These are phyloP conservation scores for Cinnamomum chago DNA, from an alignment of 164 flowering plant genomes.

Conservation along the genomic window DNA sequence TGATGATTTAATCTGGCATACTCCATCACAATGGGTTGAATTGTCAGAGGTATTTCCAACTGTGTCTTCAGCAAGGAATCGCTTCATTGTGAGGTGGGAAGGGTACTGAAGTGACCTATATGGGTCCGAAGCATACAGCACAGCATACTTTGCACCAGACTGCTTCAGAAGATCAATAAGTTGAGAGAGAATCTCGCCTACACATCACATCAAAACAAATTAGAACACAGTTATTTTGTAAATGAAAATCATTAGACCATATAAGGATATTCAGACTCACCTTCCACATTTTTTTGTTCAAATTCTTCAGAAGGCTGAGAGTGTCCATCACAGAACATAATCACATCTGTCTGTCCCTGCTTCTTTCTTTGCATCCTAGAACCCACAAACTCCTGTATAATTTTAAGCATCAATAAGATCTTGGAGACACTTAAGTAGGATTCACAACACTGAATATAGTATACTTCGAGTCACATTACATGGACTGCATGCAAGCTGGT, in stretches of 20 bases:
- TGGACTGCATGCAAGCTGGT: slow-evolving; percentile 47
- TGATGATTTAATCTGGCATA: slow-evolving; percentile 78
- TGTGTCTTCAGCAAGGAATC: slow-evolving; percentile 64
- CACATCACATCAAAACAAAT: slow-evolving; percentile 20
- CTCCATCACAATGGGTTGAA: slow-evolving; percentile 62
- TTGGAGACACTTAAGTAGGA: too few species aligned
- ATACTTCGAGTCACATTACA: slow-evolving; percentile 32
- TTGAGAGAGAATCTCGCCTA: slow-evolving; percentile 60
- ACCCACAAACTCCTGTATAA: slow-evolving; percentile 52
- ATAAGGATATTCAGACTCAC: slow-evolving; percentile 28
- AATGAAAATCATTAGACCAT: too few species aligned
- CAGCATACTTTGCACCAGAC: slow-evolving; percentile 56
- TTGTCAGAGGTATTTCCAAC: slow-evolving; percentile 40
- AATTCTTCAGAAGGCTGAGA: slow-evolving; percentile 26
- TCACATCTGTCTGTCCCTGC: slow-evolving; percentile 45
- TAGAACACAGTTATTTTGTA: background rate
- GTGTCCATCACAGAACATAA: slow-evolving; percentile 55
- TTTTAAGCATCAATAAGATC: background rate
- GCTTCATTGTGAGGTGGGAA: slow-evolving; percentile 38
- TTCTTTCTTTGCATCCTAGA: slow-evolving; percentile 43
- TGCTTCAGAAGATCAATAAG: slow-evolving; percentile 61
- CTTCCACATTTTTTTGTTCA: slow-evolving; percentile 43
- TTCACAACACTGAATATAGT: background rate
- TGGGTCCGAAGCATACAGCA: slow-evolving; percentile 82
- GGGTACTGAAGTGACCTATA: slow-evolving; percentile 36